These are phyloP conservation scores for Cryptococcus jaspeensis DNA, from an alignment of 1,284 basidiomycete species.

Conservation along the genomic window DNA sequence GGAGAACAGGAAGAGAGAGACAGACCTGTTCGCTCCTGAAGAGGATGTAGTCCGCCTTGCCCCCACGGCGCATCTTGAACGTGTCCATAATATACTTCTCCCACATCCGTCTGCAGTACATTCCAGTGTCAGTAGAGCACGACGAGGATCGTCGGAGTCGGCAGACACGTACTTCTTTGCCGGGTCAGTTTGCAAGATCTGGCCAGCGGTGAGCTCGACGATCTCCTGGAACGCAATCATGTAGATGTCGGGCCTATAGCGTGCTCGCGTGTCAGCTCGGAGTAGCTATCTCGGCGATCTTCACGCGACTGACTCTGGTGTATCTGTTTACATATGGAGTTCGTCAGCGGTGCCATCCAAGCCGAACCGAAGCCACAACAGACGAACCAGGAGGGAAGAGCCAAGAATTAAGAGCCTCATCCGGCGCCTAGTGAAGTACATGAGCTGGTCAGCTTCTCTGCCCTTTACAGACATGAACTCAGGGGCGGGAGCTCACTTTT, in stretches of 20 bases:
- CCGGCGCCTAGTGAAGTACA: conserved; percentile 59
- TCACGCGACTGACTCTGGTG: conserved; percentile 62
- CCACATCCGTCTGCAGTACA: conserved; percentile 69
- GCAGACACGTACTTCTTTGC: conserved; percentile 68
- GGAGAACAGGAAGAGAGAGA: not conserved
- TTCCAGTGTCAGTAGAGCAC: not conserved
- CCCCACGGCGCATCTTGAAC: conserved; percentile 61
- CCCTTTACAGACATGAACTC: no score
- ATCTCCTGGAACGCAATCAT: conserved; percentile 97
- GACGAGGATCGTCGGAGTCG: not conserved
- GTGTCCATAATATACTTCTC: conserved; percentile 78
- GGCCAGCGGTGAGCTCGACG: conserved; percentile 92
- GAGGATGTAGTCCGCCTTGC: conserved; percentile 73
- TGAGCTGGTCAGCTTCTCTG: not conserved
- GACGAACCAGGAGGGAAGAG: conserved; percentile 72
- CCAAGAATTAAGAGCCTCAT: conserved; percentile 85
- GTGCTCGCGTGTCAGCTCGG: not conserved
- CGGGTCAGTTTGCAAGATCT: conserved; percentile 94
- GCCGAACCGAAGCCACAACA: conserved; percentile 19
- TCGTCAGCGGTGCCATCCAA: no score
- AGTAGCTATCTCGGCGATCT: no score
- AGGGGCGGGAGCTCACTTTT: conserved; percentile 56
- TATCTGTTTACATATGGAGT: no score
- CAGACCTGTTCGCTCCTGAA: conserved; percentile 85
- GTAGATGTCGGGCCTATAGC: conserved; percentile 76